Base-by-base conservation (phyloP, 805 yeast genomes). In the Ogataea sp. region DNA sequence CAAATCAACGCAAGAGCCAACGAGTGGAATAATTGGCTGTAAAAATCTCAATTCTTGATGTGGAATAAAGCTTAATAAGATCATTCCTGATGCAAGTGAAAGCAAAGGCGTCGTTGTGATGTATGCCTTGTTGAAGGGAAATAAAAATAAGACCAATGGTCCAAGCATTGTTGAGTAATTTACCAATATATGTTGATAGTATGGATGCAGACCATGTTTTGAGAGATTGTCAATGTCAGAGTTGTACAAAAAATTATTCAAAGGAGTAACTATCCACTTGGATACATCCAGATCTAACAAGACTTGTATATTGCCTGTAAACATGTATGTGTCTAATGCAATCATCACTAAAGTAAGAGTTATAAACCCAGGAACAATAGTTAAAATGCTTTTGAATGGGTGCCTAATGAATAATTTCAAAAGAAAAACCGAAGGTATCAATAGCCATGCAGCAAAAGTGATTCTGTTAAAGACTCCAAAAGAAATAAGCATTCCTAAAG, bases 1-100 rank as follows among this genome's bases (percentile, higher is more conserved):
- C 70, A 76, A 39, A 6, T 46, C 33, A 4, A 77, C 64, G 41
- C 84, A 73, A 14, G 79, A 68, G 43, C 80, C 72, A 8, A 77
- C 53, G 10, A 89, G 61, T 0, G 98, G 97, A 2, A 83, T 64
- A 17, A 82, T 53, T 0, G 98, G 97, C 1, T 79, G 55, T 33
- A 94, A 60, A 55, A 93, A 93, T 39, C 99, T 66, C n/a, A 87
- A 67, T 55, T 93, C 99, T 58, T 93, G 99, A 57, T 93, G 99
- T 14, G 94, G 95, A 18, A 87, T 70, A 0, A 76, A 2, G 0
- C 97, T 86, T 21, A 93, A 64, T 3, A 75, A 39, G 0, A 66
- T 4, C 1, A 85, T 21, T 0, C 88, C 94, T 4, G 95, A 77
- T 2, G 74, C 40, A 0, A 80, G 64, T 2, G 89, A 59, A 29